phyloP scores from a whole-genome alignment of 345 rosid species.

The Citrus cavaleriei region DNA sequence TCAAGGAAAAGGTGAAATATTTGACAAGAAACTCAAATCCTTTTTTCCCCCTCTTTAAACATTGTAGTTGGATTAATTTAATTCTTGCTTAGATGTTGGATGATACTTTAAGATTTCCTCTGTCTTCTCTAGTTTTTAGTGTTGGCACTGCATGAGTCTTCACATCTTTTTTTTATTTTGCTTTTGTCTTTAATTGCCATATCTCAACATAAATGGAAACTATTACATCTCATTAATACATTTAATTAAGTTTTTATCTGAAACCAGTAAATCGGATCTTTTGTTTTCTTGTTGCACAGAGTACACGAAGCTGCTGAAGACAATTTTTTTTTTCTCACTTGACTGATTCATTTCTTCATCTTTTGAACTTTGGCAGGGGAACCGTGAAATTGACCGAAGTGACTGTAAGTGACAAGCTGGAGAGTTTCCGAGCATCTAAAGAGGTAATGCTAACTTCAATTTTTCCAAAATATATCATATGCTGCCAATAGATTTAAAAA shows the following conservation, averaged over 20 bases:
- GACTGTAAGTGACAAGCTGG: conserved; percentile 75
- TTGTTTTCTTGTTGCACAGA: background rate
- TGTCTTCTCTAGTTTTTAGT: background rate
- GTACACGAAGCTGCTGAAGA: background rate
- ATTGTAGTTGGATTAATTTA: background rate
- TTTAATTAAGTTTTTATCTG: background rate
- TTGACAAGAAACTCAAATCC: background rate
- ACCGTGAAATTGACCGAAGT: conserved; percentile 63
- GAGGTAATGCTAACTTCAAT: conserved; percentile 46
- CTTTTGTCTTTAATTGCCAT: background rate
- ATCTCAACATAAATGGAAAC: background rate
- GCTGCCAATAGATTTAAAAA: background rate
- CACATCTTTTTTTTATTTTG: background rate
- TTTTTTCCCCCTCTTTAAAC: background rate
- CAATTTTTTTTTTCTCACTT: background rate
- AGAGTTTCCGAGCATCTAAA: conserved; percentile 81
- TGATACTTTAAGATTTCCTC: background rate
- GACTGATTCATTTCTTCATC: background rate
- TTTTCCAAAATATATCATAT: background rate
- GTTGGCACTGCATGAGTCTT: background rate
- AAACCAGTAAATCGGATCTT: background rate
- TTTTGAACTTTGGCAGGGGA: conserved; percentile 44
- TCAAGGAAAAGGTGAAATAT: background rate
- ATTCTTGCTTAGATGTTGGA: background rate
- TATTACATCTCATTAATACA: background rate